Base-by-base conservation (phyloP, 192 early-diverging fungal genomes). In the Oehlia diaphana region DNA sequence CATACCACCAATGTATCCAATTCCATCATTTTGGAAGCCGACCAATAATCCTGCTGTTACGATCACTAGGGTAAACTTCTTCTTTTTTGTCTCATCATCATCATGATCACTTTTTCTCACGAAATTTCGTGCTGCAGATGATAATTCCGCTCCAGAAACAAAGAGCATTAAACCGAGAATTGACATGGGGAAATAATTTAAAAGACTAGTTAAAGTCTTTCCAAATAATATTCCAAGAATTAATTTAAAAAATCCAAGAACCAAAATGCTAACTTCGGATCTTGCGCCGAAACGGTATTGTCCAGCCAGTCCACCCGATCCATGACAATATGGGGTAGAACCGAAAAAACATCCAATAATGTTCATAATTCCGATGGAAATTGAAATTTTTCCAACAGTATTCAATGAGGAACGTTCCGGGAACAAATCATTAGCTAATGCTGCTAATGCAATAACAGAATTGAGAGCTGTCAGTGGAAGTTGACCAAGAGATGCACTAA, bases 241-340 rank as follows among this genome's bases (percentile, higher is more conserved):
- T n/a, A 97, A 87, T 80, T 96, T 97, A 84, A 89, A 70, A 2
- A 84, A 50, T 28, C 96, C 96, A 23, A 97, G 86, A 69, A 95
- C 68, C 64, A 94, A 88, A 77, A 97, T 87, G 49, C 93, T 93
- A 39, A 93, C 87, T 72, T 92, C 93, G 1, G 93, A 89, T 66
- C 96, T 90, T 21, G 96, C 94, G 68, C 96, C 96, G 84, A 97
- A 97, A 9, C 95, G 93, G 82, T 96, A 96, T 85, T 97, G 95
- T 8, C 92, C 96, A n/a, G 95, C 94, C n/a, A 97, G 85, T 28
- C 96, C 96, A 28, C 96, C 96, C 49, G 93, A 93, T 37, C 93
- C 91, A 72, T 93, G 92, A 79, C 96, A 92, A 82, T 94, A 90
- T 47, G 95, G 92, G 81, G 96, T 89, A 31, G 94, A 88, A 9